phyloP scores from a whole-genome alignment of 164 flowering plant species.

The Aristolochia californica region DNA sequence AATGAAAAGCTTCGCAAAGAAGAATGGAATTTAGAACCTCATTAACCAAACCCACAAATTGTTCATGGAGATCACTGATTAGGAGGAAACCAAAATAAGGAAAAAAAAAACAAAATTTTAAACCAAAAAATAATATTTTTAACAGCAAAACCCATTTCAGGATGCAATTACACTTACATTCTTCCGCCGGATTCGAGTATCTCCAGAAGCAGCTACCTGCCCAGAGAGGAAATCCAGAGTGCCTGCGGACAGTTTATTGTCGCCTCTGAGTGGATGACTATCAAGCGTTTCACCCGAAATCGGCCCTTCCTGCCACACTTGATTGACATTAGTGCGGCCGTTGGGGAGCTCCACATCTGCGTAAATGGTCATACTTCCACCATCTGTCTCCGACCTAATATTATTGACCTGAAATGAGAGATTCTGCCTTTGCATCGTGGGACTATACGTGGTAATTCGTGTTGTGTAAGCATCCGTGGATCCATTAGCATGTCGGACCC shows the following conservation, averaged over 20 bases:
- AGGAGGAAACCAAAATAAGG: no score
- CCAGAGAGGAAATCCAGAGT: slow-evolving; percentile 43
- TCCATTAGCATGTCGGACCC: slow-evolving; percentile 21
- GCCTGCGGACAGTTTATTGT: slow-evolving; percentile 24
- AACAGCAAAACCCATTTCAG: neutral
- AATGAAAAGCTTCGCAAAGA: no score
- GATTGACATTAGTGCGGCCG: slow-evolving; percentile 19
- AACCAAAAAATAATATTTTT: no score
- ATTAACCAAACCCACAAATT: no score
- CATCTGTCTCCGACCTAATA: slow-evolving; percentile 16
- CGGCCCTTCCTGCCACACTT: slow-evolving; percentile 66
- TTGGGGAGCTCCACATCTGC: slow-evolving; percentile 34
- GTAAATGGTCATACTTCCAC: slow-evolving; percentile 35
- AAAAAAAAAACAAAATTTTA: no score
- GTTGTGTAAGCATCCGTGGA: slow-evolving; percentile 31
- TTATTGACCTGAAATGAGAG: slow-evolving; percentile 23
- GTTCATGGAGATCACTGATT: no score
- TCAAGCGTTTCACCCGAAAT: slow-evolving; percentile 13
- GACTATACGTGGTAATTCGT: slow-evolving; percentile 9
- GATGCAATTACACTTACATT: slow-evolving; percentile 26
- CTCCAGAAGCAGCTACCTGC: slow-evolving; percentile 10
- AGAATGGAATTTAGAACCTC: no score
- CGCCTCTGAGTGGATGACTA: slow-evolving; percentile 13
- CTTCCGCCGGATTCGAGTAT: slow-evolving; percentile 13
- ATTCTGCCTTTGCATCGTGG: slow-evolving; percentile 6